phyloP scores from a whole-genome alignment of 192 early-diverging fungal genomes.

The Endogone sp. region DNA sequence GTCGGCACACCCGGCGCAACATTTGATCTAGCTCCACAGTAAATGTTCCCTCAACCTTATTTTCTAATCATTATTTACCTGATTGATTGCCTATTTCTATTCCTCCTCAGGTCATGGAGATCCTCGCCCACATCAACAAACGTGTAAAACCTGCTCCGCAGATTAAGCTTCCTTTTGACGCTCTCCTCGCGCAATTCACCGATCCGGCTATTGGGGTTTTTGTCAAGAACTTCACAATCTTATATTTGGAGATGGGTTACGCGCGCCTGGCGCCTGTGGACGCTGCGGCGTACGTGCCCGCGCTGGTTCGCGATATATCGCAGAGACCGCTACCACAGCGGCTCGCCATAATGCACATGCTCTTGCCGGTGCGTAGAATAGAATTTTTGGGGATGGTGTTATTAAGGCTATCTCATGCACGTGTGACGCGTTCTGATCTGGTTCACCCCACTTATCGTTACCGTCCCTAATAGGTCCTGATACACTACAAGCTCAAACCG shows the following conservation, averaged over 20 bases:
- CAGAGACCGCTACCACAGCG: slow-evolving; percentile 55
- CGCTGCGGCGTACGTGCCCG: slow-evolving; percentile 43
- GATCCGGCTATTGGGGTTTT: slow-evolving; percentile 33
- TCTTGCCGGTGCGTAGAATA: slow-evolving; percentile 52
- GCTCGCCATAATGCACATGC: slow-evolving; percentile 55
- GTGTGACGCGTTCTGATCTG: too few relatives aligned
- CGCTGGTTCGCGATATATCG: slow-evolving; percentile 58
- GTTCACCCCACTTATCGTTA: too few relatives aligned
- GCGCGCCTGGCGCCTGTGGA: slow-evolving; percentile 42
- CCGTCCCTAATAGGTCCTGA: slow-evolving; percentile 28
- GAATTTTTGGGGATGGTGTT: neutral
- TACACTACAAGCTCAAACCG: slow-evolving; percentile 36
- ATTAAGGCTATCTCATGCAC: neutral
- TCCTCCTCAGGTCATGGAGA: slow-evolving; percentile 56
- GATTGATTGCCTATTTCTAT: too few relatives aligned
- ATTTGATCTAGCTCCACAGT: too few relatives aligned
- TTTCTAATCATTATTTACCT: too few relatives aligned
- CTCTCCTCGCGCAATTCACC: slow-evolving; percentile 60
- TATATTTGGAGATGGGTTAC: slow-evolving; percentile 84
- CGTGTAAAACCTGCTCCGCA: slow-evolving; percentile 60
- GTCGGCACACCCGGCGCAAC: too few relatives aligned
- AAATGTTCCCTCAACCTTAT: too few relatives aligned
- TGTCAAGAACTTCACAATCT: slow-evolving; percentile 75
- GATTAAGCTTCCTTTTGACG: slow-evolving; percentile 58
- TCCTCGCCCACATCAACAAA: slow-evolving; percentile 84